phyloP scores from a whole-genome alignment of 345 rosid species.

The Bretschneidera sinensis region DNA sequence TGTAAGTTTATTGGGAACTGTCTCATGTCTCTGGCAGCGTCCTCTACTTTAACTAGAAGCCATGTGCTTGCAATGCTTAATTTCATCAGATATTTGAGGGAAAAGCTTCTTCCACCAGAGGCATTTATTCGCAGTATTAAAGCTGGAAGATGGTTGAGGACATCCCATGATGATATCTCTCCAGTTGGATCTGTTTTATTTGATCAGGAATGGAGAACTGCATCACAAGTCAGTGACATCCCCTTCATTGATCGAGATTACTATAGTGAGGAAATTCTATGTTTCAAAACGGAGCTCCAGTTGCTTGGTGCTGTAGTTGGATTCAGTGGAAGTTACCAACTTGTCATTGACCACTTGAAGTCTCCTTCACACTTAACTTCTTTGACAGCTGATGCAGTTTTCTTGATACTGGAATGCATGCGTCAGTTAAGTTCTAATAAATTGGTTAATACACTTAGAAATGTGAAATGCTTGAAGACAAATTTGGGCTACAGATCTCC shows the following conservation, averaged over 20 bases:
- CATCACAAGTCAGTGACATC: slow-evolving; percentile 43
- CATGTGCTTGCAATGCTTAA: slow-evolving; percentile 44
- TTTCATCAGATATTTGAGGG: slow-evolving; percentile 48
- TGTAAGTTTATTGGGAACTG: slow-evolving; percentile 47
- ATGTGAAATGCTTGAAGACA: slow-evolving; percentile 45
- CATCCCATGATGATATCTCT: slow-evolving; percentile 34
- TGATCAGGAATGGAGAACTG: slow-evolving; percentile 44
- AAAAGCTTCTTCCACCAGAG: slow-evolving; percentile 30
- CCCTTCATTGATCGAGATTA: slow-evolving; percentile 42
- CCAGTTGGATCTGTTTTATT: slow-evolving; percentile 55
- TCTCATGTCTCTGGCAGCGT: slow-evolving; percentile 47
- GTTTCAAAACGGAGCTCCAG: slow-evolving; percentile 41
- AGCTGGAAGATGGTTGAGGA: slow-evolving; percentile 43
- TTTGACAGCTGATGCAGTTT: slow-evolving; percentile 40
- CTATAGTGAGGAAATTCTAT: slow-evolving; percentile 35
- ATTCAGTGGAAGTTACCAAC: slow-evolving; percentile 25
- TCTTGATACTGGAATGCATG: slow-evolving; percentile 41
- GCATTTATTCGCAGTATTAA: slow-evolving; percentile 39
- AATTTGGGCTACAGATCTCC: slow-evolving; percentile 41
- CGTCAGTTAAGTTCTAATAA: slow-evolving; percentile 2
- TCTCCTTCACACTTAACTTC: slow-evolving; percentile 4
- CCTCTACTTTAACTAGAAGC: slow-evolving; percentile 28
- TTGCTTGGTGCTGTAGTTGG: slow-evolving; percentile 53
- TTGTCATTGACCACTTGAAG: slow-evolving; percentile 41
- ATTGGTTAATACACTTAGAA: slow-evolving; percentile 22